These are phyloP conservation scores for Ogataea kodamae DNA, from an alignment of 805 yeast species.

Conservation along the genomic window DNA sequence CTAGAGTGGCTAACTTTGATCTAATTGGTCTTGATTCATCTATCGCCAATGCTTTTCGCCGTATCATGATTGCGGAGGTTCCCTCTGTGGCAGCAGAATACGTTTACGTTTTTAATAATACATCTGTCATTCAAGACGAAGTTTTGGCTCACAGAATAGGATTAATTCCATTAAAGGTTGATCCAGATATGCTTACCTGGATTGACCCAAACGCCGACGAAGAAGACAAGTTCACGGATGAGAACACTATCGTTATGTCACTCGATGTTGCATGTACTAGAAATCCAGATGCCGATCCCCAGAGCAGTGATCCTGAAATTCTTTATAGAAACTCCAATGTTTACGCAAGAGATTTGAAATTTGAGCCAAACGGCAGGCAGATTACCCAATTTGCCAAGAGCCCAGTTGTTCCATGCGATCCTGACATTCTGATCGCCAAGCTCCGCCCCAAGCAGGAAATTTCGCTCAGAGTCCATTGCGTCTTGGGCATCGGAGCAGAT, in stretches of 20 bases:
- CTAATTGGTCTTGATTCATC: constrained; percentile 85
- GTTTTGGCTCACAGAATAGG: constrained; percentile 96
- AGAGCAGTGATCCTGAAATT: constrained; percentile 75
- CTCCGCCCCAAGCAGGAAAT: constrained; percentile 97
- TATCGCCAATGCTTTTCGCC: constrained; percentile 91
- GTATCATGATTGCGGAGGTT: constrained; percentile 95
- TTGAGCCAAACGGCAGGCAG: constrained; percentile 91
- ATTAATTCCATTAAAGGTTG: constrained; percentile 81
- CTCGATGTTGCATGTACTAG: constrained; percentile 80
- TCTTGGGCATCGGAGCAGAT: constrained; percentile 88
- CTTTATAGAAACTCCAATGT: constrained; percentile 81
- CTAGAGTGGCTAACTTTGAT: constrained; percentile 81
- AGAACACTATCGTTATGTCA: constrained; percentile 81
- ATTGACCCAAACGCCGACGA: constrained; percentile 63
- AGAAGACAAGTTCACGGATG: constrained; percentile 73
- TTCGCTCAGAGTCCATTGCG: constrained; percentile 82
- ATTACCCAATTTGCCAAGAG: constrained; percentile 58
- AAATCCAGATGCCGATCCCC: constrained; percentile 78
- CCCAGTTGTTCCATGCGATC: constrained; percentile 78
- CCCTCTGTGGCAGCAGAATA: constrained; percentile 95
- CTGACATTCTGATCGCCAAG: constrained; percentile 86
- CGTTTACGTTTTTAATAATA: constrained; percentile 86
- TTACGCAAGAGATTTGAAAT: constrained; percentile 84
- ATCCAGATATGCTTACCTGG: constrained; percentile 88
- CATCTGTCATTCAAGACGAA: constrained; percentile 96